Base-by-base conservation (phyloP, 2,329 filamentous ascomycete genomes). In the Ampelomyces quisqualis region DNA sequence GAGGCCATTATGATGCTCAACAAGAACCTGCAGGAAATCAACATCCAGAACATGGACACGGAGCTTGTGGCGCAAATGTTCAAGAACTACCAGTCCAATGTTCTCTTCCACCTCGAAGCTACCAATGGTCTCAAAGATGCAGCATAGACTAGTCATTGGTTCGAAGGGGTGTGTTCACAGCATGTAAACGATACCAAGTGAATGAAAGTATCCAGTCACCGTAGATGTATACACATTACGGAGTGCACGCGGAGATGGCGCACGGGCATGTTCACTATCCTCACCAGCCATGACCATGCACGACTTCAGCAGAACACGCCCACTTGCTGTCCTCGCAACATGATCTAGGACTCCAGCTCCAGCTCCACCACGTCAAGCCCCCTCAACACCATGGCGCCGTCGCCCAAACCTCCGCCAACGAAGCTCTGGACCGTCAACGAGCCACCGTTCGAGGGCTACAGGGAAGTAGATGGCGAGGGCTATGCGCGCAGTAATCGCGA, bases 31-130 rank as follows among this genome's bases (percentile, higher is more conserved):
- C 57, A 95, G 87, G 91, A 97, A 55, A 96, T 97, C 77, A 97
- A 97, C 64, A 85, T 96, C 40, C 88, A 95, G 62, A 98, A 97
- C 69, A 96, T 97, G 90, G 95, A 98, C 64, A 89, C 96, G 23
- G 93, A 97, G 72, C 79, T 97, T 2, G 93, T 97, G 4, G 90
- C 91, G 1, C 91, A 97, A 66, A 98, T 98, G 93, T 98, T 97
- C 77, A 96, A 97, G 75, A 98, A 97, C 72, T 98, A 98, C 68
- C 90, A 96, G 69, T 95, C 90, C 8, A 98, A 97, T 59, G 91
- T 97, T 10, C 74, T 97, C 5, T 97, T 98, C 68, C 93, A 98
- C 60, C 78, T 98, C 5, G 93, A 97, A 82, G 88, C 87, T 26
- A 94, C 89, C 58, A 87, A 90, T 51, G 90, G 86, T 54, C 71